Evolutionary conservation across 306 rosid species (phyloP), one percentile per base, ranked within the genome.

Genomic region (Hippophae gyantsensis): DNA sequence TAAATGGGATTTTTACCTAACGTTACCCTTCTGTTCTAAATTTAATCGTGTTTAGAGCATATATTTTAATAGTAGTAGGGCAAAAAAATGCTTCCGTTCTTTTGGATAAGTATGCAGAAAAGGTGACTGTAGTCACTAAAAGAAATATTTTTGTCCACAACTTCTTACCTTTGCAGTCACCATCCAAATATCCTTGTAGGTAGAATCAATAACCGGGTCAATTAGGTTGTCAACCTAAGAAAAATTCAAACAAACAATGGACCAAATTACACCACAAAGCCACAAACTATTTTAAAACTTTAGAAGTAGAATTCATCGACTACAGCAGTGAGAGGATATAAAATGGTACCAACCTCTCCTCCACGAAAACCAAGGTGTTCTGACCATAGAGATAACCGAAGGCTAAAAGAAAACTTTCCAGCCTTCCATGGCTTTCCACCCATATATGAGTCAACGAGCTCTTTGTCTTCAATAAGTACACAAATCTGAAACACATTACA

Each of bases 391-490:
- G 99, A 82, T 72, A 88, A 48, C 25, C 97, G 93, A 51, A 92
- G 97, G 64, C 84, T 80, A 66, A 75, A 72, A 40, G 97, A 82
- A 73, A 88, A 92, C 46, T 82, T 88, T 62, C 99, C 99, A 49
- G 97, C 99, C 68, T 82, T 80, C 95, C 94, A 92, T 48, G 85
- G 94, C 74, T 82, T 89, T 50, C 95, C 97, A 63, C 86, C 95
- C 97, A 92, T 92, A 62, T 18, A 72, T 18, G 97, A 92, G 70
- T 65, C 77, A 40, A 81, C 71, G 3, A 63, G 56, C 76, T 92
- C 95, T 76, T 62, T 86, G 82, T 92, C 99, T 78, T 92, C 99
- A 45, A 92, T 81, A 51, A 92, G 81, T 54, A 88, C 64, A 47
- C 84, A 90, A 74, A 86, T 84, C 99, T 88, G 81, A 79, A 75